Base-by-base conservation (phyloP, 2,329 filamentous ascomycete species). In the Penicillium rolfsii region DNA sequence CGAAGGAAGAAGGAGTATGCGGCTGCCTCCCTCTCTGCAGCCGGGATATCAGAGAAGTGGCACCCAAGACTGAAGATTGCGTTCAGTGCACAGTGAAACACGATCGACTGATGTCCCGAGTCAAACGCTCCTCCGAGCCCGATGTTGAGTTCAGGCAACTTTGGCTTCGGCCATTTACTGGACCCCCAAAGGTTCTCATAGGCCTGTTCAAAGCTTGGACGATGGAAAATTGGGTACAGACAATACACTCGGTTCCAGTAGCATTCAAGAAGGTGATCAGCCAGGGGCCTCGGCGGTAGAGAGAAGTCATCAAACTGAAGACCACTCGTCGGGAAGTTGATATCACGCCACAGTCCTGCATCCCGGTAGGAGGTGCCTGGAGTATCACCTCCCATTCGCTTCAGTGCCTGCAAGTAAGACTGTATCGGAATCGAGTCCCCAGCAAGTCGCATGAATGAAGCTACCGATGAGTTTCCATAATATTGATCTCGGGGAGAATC, bases 151-250 rank as follows among this genome's bases (percentile, higher is more conserved):
- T 70, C 63, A 16, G 65, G 63, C 7, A 67, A 62, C 11, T 64
- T 52, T 11, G 57, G 59, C 33, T 57, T 64, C 0, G 67, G 55
- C 28, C 67, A 57, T 6, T 64, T 66, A 16, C 59, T 59, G 1
- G 72, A 64, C 7, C 63, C 60, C 78, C 79, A 81, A 0, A 82
- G 65, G 36, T 70, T 75, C 35, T 75, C 66, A 50, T 81, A 81
- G 0, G 76, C 77, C 19, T 64, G 61, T 55, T 78, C 68, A 52
- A 83, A 82, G n/a, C 73, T 73, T 0, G 72, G 70, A 4, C 75
- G 71, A 65, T 82, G 75, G 55, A 82, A 77, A 58, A 81, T 77
- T 0, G 81, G 80, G 55, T 81, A 81, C 9, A 82, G 68, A 63
- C 75, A 79, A 60, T 77, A 77, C 1, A 82, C 69, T 8, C 72